Conservation (phyloP, 2,329 filamentous ascomycete species). For the Magnaporthiopsis rhizophila region DNA sequence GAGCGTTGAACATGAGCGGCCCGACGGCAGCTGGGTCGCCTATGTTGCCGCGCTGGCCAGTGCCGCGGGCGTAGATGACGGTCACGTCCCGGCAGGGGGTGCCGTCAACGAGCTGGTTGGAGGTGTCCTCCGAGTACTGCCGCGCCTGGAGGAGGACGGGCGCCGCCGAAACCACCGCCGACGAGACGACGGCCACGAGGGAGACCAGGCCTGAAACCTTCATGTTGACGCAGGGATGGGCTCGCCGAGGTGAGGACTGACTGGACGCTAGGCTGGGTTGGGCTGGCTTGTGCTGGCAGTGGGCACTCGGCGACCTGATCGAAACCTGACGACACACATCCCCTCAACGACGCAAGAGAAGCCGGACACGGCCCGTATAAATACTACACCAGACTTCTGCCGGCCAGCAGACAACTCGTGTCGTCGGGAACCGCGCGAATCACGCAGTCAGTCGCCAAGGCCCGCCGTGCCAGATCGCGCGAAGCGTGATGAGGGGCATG, state of each 20-base stretch:
- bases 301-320: too few relatives aligned
- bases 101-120: slow-evolving; percentile 2
- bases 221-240: neutral
- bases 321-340: neutral
- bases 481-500: neutral
- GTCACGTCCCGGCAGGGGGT: slow-evolving; percentile 4
- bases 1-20: neutral
- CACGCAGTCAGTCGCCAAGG: slow-evolving; percentile 1
- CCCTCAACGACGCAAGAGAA: too few relatives aligned
- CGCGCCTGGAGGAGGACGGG: neutral
- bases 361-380: neutral
- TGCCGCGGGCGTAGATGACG: slow-evolving; percentile 7
- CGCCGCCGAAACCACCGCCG: neutral
- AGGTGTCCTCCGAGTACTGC: neutral
- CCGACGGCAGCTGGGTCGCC: slow-evolving; percentile 2
- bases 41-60: neutral
- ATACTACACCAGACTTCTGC: neutral
- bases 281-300: too few relatives aligned
- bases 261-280: too few relatives aligned
- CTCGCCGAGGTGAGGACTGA: too few relatives aligned
- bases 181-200: neutral
- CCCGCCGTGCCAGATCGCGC: neutral
- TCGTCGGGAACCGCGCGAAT: neutral
- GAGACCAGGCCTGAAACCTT: slow-evolving; percentile 3
- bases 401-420: too few relatives aligned